These are phyloP conservation scores for Ballota nigra DNA, from an alignment of 257 asterid genomes.

Conservation along the genomic window DNA sequence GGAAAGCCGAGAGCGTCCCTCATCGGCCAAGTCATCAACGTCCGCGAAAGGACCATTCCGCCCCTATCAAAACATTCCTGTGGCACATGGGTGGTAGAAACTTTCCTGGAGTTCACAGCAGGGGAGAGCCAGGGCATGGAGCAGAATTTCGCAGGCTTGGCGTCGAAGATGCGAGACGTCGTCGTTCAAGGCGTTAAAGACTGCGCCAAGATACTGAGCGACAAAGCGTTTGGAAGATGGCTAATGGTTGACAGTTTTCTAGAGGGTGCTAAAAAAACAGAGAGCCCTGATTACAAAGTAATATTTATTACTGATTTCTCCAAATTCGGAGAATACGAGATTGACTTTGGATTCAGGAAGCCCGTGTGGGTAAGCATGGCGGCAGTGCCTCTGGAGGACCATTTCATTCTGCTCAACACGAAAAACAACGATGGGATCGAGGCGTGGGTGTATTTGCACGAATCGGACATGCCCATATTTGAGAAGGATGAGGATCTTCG, in stretches of 20 bases:
- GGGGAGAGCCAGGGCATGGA: not conserved
- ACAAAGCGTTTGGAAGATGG: not conserved
- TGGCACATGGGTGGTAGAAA: not conserved
- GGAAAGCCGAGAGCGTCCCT: not conserved
- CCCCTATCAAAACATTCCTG: not conserved
- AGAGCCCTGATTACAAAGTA: not conserved
- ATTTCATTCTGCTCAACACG: not conserved
- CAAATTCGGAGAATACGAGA: not conserved
- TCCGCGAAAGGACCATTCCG: not conserved
- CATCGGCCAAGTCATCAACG: not conserved
- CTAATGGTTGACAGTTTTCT: not conserved
- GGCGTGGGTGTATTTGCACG: constrained; percentile 11
- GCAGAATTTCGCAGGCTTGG: not conserved
- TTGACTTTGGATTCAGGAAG: constrained; percentile 1
- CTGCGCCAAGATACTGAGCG: not conserved
- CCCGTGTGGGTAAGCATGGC: not conserved
- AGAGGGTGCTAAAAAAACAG: not conserved
- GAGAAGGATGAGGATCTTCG: not conserved
- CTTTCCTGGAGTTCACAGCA: not conserved
- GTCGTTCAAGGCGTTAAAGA: not conserved
- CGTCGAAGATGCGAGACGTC: not conserved
- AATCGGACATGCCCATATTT: not conserved
- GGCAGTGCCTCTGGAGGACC: not conserved
- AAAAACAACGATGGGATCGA: not conserved
- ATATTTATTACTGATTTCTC: not conserved